Conservation (phyloP, 306 rosid species). For the Delonix regia region DNA sequence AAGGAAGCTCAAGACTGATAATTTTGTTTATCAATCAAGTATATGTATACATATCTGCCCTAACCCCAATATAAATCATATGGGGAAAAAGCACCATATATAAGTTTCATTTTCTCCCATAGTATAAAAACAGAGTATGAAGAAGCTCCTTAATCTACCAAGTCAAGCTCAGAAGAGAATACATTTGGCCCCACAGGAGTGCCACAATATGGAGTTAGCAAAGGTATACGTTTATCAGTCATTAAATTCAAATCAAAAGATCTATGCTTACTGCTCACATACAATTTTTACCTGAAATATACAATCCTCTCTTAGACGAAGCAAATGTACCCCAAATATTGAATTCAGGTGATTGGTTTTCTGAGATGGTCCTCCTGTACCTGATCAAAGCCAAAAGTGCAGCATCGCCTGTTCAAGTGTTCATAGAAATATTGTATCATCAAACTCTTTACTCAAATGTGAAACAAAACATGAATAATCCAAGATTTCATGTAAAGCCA, state of each 20-base stretch:
- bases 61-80: not conserved
- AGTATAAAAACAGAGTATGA: not conserved
- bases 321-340: constrained; percentile 33
- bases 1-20: not conserved
- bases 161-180: constrained; percentile 19
- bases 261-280: constrained; percentile 29
- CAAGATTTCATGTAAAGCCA: constrained; percentile 28
- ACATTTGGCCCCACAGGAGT: constrained; percentile 30
- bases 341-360: constrained; percentile 30
- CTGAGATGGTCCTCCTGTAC: constrained; percentile 31
- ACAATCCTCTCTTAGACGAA: constrained; percentile 32
- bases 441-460: constrained; percentile 15
- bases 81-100: not conserved
- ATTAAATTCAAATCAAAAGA: constrained; percentile 32
- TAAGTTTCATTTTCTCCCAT: not conserved
- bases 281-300: too few relatives aligned
- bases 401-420: constrained; percentile 78
- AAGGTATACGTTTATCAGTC: constrained; percentile 34
- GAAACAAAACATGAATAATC: constrained; percentile 23
- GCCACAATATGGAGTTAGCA: constrained; percentile 39
- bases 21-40: not conserved
- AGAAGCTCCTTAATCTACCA: constrained; percentile 10
- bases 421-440: constrained; percentile 39
- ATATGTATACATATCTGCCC: not conserved
- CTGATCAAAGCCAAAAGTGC: constrained; percentile 77